Evolutionary conservation across 176 grass and related monocot genomes (phyloP).

Genomic region (Microstegium vimineum): DNA sequence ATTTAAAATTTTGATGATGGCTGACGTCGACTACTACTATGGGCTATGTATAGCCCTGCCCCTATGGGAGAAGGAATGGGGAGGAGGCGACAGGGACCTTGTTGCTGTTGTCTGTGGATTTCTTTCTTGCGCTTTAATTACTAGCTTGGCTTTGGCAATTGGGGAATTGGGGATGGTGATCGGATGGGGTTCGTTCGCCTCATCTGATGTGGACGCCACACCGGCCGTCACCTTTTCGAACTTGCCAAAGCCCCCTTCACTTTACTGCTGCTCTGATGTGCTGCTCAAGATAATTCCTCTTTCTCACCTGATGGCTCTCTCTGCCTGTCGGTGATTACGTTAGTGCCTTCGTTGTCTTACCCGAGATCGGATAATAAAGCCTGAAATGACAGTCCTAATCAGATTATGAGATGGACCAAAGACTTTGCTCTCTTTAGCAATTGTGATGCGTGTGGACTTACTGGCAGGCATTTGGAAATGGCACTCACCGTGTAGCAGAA

Average conservation of each 20-base stretch:
- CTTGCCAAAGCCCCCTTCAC: not conserved
- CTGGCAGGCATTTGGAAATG: not conserved
- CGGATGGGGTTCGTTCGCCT: not conserved
- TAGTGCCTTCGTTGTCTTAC: too few relatives aligned
- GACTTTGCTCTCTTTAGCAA: not conserved
- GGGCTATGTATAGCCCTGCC: too few relatives aligned
- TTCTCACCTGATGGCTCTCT: not conserved
- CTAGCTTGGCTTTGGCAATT: not conserved
- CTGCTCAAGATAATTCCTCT: not conserved
- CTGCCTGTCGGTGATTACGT: not conserved
- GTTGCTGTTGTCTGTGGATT: not conserved
- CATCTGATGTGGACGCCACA: conserved; percentile 23
- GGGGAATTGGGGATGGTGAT: not conserved
- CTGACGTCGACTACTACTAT: too few relatives aligned
- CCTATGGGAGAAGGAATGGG: not conserved
- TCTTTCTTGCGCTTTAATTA: conserved; percentile 2
- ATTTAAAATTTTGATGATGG: too few relatives aligned
- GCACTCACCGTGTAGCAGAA: too few relatives aligned
- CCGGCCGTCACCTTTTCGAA: not conserved
- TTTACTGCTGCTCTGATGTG: not conserved
- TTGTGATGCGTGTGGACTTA: not conserved
- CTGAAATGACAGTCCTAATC: not conserved
- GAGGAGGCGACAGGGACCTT: not conserved
- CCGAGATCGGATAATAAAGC: not conserved
- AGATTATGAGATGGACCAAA: not conserved